Conservation (phyloP, 108 stramenopile species). For the Cyclotella sp. region DNA sequence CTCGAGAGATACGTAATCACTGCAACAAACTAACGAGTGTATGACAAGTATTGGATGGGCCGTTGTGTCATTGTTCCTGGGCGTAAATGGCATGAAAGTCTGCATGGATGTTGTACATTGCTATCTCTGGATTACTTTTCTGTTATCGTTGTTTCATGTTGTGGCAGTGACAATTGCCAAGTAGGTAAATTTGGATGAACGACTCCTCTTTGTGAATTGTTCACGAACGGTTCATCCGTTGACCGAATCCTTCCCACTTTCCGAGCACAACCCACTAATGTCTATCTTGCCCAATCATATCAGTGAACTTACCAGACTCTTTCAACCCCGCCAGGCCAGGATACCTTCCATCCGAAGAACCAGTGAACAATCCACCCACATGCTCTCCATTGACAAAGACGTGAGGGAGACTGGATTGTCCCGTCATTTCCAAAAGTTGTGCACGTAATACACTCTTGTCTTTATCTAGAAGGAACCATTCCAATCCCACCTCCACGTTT, state of each 20-base stretch:
- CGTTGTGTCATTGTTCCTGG: no score
- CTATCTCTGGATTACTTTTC: no score
- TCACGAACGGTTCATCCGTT: no score
- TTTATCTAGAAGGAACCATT: slow-evolving; percentile 72
- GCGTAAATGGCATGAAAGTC: no score
- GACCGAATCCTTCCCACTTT: no score
- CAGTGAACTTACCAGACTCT: slow-evolving; percentile 29
- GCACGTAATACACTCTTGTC: slow-evolving; percentile 56
- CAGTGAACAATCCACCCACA: slow-evolving; percentile 50
- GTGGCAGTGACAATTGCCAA: no score
- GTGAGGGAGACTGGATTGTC: slow-evolving; percentile 76
- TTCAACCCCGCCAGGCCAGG: slow-evolving; percentile 43
- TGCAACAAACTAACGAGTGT: no score
- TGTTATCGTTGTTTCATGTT: no score
- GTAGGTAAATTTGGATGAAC: no score
- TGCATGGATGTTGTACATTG: no score
- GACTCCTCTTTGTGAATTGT: background rate
- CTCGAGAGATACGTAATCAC: no score
- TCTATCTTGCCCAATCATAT: slow-evolving; percentile 6
- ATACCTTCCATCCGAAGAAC: slow-evolving; percentile 37
- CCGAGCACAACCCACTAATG: background rate
- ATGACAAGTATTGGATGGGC: no score
- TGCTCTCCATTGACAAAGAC: slow-evolving; percentile 65
- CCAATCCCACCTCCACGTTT: slow-evolving; percentile 62
- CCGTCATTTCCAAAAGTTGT: slow-evolving; percentile 69